Percentiles rank a stretch among this genome's conserved stretches.
Conservation (phyloP, 495 filamentous ascomycete genomes). For the Penicillium flavigenum region DNA sequence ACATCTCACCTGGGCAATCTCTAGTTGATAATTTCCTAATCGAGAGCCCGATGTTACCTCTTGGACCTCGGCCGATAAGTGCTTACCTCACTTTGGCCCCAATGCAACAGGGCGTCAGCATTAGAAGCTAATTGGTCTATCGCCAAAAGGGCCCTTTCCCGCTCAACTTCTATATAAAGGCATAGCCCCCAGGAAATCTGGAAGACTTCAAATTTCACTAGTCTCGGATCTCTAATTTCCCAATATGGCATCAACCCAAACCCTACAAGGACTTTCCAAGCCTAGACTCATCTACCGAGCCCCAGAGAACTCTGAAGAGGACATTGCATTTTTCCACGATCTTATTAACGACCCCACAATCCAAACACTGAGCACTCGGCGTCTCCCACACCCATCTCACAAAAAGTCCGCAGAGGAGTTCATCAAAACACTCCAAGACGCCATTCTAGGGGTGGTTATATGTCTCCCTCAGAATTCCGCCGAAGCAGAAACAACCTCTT, state of each 20-base stretch:
- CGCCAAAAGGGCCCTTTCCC: neutral
- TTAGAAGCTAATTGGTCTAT: neutral
- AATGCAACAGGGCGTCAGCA: neutral
- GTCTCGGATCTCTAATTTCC: neutral
- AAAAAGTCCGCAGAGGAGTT: neutral
- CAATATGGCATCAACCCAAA: neutral
- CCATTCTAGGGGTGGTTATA: conserved; percentile 3
- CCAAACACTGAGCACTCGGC: conserved; percentile 1
- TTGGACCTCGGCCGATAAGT: neutral
- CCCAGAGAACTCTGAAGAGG: conserved; percentile 11
- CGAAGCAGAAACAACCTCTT: neutral
- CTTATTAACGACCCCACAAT: neutral
- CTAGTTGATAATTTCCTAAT: neutral
- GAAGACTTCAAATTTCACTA: no score
- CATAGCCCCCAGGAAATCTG: neutral
- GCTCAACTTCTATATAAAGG: neutral
- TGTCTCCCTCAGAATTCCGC: neutral
- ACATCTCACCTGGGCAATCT: no score
- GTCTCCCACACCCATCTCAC: neutral
- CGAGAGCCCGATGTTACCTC: neutral
- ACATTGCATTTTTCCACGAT: conserved; percentile 5
- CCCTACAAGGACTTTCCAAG: neutral
- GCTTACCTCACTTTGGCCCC: neutral
- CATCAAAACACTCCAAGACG: neutral
- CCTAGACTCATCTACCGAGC: conserved; percentile 15